Percentiles rank a stretch among this genome's conserved stretches.
Conservation (phyloP, 2,329 filamentous ascomycete species). For the Botryotinia globosa region DNA sequence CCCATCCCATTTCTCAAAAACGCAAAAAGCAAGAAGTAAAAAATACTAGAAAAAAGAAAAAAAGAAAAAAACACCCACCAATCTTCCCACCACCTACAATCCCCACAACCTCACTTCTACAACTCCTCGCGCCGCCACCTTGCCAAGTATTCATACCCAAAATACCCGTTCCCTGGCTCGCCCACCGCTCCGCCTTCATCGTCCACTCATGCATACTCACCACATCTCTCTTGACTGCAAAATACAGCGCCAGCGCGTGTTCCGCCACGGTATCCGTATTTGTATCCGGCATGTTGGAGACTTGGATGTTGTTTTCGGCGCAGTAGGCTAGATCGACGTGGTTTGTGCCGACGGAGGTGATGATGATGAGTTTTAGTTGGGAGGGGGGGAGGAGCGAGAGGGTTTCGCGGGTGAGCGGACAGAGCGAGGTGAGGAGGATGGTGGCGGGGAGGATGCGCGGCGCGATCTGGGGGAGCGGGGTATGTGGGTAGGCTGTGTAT, state of each 20-base stretch:
- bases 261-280: conserved; percentile 1
- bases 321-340: conserved; percentile 3
- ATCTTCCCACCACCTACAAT: conserved; percentile 3
- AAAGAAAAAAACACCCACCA: background rate
- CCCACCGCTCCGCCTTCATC: background rate
- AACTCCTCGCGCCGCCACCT: background rate
- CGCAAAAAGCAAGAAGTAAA: background rate
- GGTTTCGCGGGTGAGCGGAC: background rate
- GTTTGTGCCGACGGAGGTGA: conserved; percentile 8
- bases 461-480: background rate
- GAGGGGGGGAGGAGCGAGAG: background rate
- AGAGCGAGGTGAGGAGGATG: conserved; percentile 8
- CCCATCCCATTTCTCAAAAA: background rate
- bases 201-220: conserved; percentile 10
- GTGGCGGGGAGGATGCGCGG: background rate
- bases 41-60: too few species aligned
- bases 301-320: background rate
- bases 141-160: background rate
- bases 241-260: conserved; percentile 1
- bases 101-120: background rate
- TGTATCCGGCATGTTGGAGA: background rate
- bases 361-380: conserved; percentile 14
- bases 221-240: conserved; percentile 6
- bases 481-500: background rate
- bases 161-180: background rate